Evolutionary conservation across 139 green algal genomes (phyloP).

Genomic region (Volvox reticuliferus): DNA sequence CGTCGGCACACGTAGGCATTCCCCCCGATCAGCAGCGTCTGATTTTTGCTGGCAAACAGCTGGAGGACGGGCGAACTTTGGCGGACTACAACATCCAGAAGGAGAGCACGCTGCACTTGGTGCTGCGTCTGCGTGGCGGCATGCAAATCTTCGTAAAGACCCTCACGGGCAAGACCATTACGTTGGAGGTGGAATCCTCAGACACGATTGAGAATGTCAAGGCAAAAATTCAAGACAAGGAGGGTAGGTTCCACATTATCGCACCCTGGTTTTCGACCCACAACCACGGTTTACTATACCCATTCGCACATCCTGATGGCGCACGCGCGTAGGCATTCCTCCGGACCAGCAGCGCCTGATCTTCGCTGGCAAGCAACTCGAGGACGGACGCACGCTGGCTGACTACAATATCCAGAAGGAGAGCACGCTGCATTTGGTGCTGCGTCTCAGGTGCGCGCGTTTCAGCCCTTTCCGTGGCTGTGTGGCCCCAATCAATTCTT

Average conservation of each 20-base stretch:
- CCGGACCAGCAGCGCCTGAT: conserved; percentile 95
- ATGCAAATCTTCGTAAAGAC: conserved; percentile 43
- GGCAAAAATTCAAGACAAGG: conserved; percentile 75
- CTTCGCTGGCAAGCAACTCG: conserved; percentile 96
- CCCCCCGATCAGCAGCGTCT: conserved; percentile 93
- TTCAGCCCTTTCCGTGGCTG: background rate
- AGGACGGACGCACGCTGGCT: conserved; percentile 93
- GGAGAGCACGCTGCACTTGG: conserved; percentile 89
- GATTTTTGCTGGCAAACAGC: conserved; percentile 96
- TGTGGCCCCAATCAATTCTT: too few relatives aligned
- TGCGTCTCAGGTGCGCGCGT: conserved; percentile 76
- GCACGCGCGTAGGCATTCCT: conserved; percentile 71
- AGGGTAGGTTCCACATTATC: conserved; percentile 8
- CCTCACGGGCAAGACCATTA: conserved; percentile 92
- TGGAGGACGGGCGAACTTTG: conserved; percentile 94
- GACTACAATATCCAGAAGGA: conserved; percentile 99
- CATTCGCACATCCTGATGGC: too few relatives aligned
- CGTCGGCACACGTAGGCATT: conserved; percentile 62
- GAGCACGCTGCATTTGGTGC: conserved; percentile 88
- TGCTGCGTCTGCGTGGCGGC: conserved; percentile 5
- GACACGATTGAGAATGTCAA: conserved; percentile 86
- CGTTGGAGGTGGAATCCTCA: conserved; percentile 84
- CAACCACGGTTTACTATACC: too few relatives aligned
- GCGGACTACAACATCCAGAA: conserved; percentile 98
- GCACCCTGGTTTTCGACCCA: too few relatives aligned